A percentile compares a stretch with the other conserved stretches of the same genome.
Conservation (phyloP, 192 early-diverging fungal species). For the Backusella luteola region DNA sequence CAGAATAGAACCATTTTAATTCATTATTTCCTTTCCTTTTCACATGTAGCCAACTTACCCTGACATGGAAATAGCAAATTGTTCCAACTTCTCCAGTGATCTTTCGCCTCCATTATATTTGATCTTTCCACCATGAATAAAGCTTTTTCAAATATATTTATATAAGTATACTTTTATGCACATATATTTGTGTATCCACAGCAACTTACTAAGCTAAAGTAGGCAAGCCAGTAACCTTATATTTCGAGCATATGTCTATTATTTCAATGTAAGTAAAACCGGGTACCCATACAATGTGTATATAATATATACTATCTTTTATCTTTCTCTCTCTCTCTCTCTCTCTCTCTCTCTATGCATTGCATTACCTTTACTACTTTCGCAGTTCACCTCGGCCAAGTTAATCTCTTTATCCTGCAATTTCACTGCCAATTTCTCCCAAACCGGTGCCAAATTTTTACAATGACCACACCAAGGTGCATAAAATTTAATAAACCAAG, state of each 20-base stretch:
- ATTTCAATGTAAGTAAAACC: background rate
- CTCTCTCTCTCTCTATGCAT: background rate
- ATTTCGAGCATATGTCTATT: conserved; percentile 55
- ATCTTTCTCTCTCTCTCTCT: too few relatives aligned
- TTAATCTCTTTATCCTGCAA: conserved; percentile 66
- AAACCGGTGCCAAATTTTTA: conserved; percentile 78
- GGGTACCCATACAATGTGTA: background rate
- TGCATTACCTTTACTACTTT: conserved; percentile 42
- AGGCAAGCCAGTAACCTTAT: conserved; percentile 79
- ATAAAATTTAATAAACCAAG: conserved; percentile 88
- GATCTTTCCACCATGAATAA: conserved; percentile 19
- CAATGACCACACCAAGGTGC: conserved; percentile 92
- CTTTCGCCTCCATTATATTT: background rate
- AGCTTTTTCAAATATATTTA: conserved; percentile 28
- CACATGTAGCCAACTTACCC: background rate
- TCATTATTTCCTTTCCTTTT: background rate
- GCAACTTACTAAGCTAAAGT: conserved; percentile 71
- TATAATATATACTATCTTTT: background rate
- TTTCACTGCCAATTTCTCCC: conserved; percentile 63
- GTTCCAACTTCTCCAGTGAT: background rate
- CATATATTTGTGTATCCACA: background rate
- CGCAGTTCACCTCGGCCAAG: conserved; percentile 87
- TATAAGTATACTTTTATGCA: background rate
- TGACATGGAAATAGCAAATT: background rate
- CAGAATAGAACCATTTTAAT: background rate